Evolutionary conservation across 1,139 yeast genomes (phyloP).

Genomic region (Saccharomyces pastorianus): DNA sequence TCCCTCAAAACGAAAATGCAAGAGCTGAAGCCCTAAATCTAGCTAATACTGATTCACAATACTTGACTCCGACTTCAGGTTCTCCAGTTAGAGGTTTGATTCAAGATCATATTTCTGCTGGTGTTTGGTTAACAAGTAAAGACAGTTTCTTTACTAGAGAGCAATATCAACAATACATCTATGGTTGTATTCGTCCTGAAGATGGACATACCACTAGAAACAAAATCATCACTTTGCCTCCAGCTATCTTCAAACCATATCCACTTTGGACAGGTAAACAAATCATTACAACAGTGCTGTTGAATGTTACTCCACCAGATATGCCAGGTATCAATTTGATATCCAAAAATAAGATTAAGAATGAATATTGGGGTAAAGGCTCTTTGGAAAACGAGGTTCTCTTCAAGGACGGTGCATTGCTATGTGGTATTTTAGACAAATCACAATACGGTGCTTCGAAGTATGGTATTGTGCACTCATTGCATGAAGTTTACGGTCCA

Average conservation of each 20-base stretch:
- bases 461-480: conserved; percentile 91
- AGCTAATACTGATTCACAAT: conserved; percentile 96
- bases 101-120: conserved; percentile 98
- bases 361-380: conserved; percentile 86
- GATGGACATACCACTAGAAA: conserved; percentile 83
- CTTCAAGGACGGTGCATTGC: conserved; percentile 76
- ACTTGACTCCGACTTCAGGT: conserved; percentile 96
- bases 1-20: conserved; percentile 97
- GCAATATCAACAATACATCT: conserved; percentile 84
- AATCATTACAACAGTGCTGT: conserved; percentile 78
- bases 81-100: conserved; percentile 96
- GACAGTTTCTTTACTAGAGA: conserved; percentile 89
- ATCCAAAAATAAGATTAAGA: conserved; percentile 83
- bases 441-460: conserved; percentile 98
- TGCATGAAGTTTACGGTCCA: conserved; percentile 93
- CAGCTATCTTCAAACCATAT: conserved; percentile 77
- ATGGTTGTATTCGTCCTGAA: conserved; percentile 93
- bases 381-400: conserved; percentile 81
- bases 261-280: conserved; percentile 99
- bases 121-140: conserved; percentile 94
- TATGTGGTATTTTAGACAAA: conserved; percentile 91
- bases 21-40: conserved; percentile 91
- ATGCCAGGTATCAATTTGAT: conserved; percentile 85
- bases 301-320: conserved; percentile 76
- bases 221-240: conserved; percentile 78